phyloP scores from a whole-genome alignment of 1,139 yeast species.

The Saccharomyces hybrid region DNA sequence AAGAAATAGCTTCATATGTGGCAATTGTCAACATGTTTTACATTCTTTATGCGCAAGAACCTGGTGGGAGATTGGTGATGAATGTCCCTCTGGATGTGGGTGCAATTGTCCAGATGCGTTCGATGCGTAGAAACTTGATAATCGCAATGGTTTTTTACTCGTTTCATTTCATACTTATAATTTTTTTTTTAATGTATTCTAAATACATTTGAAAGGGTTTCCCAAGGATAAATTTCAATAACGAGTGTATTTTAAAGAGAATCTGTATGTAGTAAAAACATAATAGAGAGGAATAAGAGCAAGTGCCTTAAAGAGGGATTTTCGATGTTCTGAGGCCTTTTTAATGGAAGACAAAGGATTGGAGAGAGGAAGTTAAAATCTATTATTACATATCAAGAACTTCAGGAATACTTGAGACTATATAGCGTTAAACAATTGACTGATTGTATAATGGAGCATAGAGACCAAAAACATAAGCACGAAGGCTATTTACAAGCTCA shows the following conservation, averaged over 20 bases:
- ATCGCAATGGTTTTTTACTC: neutral
- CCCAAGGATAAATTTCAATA: too few relatives aligned
- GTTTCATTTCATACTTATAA: neutral
- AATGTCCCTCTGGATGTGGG: conserved; percentile 90
- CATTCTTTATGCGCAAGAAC: conserved; percentile 72
- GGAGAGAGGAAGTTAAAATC: conserved; percentile 3
- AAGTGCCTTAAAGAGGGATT: too few relatives aligned
- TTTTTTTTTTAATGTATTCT: too few relatives aligned
- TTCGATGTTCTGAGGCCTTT: neutral
- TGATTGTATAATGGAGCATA: neutral
- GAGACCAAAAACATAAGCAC: neutral
- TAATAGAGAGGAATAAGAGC: too few relatives aligned
- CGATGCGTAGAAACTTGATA: conserved; percentile 9
- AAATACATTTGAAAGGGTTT: too few relatives aligned
- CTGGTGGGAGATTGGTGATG: conserved; percentile 66
- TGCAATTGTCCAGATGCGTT: conserved; percentile 51
- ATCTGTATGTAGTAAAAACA: too few relatives aligned
- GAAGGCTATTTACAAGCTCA: neutral
- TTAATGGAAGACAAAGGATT: neutral
- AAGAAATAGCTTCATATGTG: conserved; percentile 61
- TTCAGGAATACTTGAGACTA: neutral
- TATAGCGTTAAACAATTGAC: neutral
- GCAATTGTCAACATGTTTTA: conserved; percentile 66
- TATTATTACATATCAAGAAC: neutral
- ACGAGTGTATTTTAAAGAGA: neutral